Conservation (phyloP, 805 yeast genomes). For the Isabelozyma gotoi region DNA sequence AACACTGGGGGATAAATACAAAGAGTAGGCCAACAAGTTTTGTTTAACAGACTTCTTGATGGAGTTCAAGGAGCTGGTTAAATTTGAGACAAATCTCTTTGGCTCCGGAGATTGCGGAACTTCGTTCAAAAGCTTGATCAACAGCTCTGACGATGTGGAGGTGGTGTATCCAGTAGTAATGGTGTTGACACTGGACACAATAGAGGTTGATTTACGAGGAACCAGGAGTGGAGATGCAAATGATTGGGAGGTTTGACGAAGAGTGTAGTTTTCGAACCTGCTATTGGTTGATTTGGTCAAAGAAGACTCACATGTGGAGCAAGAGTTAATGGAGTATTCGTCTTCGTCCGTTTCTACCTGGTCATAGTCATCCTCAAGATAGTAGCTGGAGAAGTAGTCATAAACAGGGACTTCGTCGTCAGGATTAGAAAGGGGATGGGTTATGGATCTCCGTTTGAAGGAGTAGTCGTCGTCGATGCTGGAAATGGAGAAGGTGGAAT, state of each 20-base stretch:
- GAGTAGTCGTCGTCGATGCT: constrained; percentile 1
- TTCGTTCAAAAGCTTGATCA: constrained; percentile 6
- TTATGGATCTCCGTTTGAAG: neutral
- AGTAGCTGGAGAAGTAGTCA: neutral
- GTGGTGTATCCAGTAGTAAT: neutral
- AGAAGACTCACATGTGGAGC: neutral
- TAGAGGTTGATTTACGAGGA: constrained; percentile 7
- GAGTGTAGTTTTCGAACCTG: neutral
- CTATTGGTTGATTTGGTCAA: constrained; percentile 3
- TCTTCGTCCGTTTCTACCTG: neutral
- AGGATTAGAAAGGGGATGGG: constrained; percentile 3
- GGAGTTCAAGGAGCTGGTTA: constrained; percentile 12
- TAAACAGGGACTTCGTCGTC: neutral
- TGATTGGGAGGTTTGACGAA: constrained; percentile 1
- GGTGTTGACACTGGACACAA: neutral
- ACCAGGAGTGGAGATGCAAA: neutral
- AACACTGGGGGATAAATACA: constrained; percentile 8
- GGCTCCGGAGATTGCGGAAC: neutral
- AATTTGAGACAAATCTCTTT: constrained; percentile 9
- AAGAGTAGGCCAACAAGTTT: constrained; percentile 5
- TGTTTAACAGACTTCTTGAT: constrained; percentile 6
- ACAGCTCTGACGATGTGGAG: constrained; percentile 1
- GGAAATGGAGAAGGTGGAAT: neutral
- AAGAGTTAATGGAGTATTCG: constrained; percentile 5
- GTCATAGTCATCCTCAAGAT: neutral